Evolutionary conservation across 2,329 filamentous ascomycete species (phyloP), one percentile per base, ranked within the genome.

Genomic region (Scorias spongiosa): DNA sequence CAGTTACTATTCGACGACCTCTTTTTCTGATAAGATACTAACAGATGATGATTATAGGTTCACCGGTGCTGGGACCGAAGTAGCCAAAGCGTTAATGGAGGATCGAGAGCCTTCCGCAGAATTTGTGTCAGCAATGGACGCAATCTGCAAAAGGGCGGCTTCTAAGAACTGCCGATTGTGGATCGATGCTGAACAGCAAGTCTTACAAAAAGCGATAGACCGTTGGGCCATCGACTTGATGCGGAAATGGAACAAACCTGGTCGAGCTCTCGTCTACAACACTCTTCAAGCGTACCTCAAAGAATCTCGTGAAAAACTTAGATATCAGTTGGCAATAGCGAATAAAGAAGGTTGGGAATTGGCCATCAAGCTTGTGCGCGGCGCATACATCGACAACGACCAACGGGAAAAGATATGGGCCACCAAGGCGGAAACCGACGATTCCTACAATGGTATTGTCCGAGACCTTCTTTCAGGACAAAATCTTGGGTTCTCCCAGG

Each of bases 231-330:
- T 72, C 50, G 66, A 67, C 42, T 62, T 74, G 42, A 73, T 74
- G 67, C 65, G 70, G 29, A 66, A 64, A 48, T 71, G 67, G 57
- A 75, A 75, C 15, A 26, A 26, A 26, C 56, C 52, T 1, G 57
- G 63, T 28, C 63, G 61, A 20, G 57, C 61, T 15, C 36, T 66
- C 14, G 61, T 74, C 41, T 72, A 70, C 51, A 67, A 66, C 48
- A 74, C 71, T 6, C 65, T 72, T 50, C 71, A 74, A 57, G 69
- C 65, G 15, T 75, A 75, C 46, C 62, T 75, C 6, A 70, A 72
- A 52, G 62, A 62, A 7, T 66, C 70, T 0, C 64, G 66, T 0
- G 46, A 59, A 2, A 72, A 66, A 34, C 57, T 74, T 12, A 56
- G 63, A 26, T 53, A 58, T 34, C 69, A 74, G 44, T 58, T 74